Percentiles rank a stretch among this genome's conserved stretches.
These are phyloP conservation scores for Verbascum thapsus DNA, from an alignment of 257 asterid species.

Conservation along the genomic window DNA sequence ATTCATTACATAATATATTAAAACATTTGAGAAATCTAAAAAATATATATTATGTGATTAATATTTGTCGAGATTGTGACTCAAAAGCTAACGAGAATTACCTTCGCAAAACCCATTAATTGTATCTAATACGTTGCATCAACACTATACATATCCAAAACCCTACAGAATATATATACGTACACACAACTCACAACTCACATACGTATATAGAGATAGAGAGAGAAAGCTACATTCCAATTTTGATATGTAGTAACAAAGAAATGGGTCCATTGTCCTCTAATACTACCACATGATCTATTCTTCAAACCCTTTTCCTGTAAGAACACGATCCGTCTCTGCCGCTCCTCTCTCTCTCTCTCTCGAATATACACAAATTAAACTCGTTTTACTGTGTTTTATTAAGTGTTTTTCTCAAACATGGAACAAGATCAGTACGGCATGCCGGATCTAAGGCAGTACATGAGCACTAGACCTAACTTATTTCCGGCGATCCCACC, in stretches of 20 bases:
- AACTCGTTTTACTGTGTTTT: background rate
- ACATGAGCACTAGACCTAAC: slow-evolving; percentile 53
- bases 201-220: slow-evolving; percentile 1
- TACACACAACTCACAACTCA: slow-evolving; percentile 2
- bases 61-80: no score
- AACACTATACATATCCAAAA: slow-evolving; percentile 28
- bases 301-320: slow-evolving; percentile 50
- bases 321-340: slow-evolving; percentile 89
- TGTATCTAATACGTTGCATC: slow-evolving; percentile 19
- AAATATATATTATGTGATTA: no score
- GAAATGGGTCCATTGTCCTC: slow-evolving; percentile 57
- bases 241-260: slow-evolving; percentile 32
- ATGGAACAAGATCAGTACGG: slow-evolving; percentile 89
- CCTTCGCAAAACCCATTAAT: background rate
- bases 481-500: slow-evolving; percentile 47
- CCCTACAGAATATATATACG: slow-evolving; percentile 36
- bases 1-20: no score
- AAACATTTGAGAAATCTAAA: no score
- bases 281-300: no score
- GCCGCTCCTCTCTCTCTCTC: slow-evolving; percentile 53
- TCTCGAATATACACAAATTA: no score
- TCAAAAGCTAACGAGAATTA: no score
- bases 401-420: background rate
- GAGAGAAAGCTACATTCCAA: slow-evolving; percentile 16
- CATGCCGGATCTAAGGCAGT: slow-evolving; percentile 73